These are phyloP conservation scores for Phlegmacium glaucopus DNA, from an alignment of 768 basidiomycete genomes.

Conservation along the genomic window DNA sequence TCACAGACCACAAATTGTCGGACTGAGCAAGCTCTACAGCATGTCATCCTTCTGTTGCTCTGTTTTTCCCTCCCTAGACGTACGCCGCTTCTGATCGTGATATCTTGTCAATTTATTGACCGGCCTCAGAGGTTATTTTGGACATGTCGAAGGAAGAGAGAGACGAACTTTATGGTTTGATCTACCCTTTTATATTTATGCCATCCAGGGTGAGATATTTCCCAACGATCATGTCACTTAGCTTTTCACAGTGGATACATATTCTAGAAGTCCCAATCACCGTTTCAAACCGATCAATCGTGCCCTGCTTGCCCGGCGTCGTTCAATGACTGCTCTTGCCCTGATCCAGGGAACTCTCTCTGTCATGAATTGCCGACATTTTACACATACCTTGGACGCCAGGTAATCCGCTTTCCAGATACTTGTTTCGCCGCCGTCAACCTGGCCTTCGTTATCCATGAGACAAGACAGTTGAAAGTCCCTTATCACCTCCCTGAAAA, in stretches of 20 bases:
- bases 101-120: slow-evolving; percentile 9
- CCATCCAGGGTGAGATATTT: slow-evolving; percentile 14
- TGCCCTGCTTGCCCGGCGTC: not conserved
- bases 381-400: not conserved
- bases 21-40: slow-evolving; percentile 17
- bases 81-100: slow-evolving; percentile 22
- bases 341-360: no score
- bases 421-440: slow-evolving; percentile 44
- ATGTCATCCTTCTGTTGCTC: slow-evolving; percentile 38
- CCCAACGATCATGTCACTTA: slow-evolving; percentile 5
- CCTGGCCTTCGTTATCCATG: slow-evolving; percentile 50
- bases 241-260: slow-evolving; percentile 7
- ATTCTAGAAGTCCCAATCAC: slow-evolving; percentile 2
- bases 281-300: not conserved
- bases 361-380: no score
- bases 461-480: slow-evolving; percentile 38
- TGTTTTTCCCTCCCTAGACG: slow-evolving; percentile 36
- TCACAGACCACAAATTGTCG: slow-evolving; percentile 7
- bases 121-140: slow-evolving; percentile 30
- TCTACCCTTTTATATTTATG: slow-evolving; percentile 22
- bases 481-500: slow-evolving; percentile 51
- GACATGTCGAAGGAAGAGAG: slow-evolving; percentile 34
- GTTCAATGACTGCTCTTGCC: no score
- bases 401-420: not conserved
- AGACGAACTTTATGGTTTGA: slow-evolving; percentile 31